Conservation (phyloP, 345 rosid species). For the Arabidopsis arenosa region DNA sequence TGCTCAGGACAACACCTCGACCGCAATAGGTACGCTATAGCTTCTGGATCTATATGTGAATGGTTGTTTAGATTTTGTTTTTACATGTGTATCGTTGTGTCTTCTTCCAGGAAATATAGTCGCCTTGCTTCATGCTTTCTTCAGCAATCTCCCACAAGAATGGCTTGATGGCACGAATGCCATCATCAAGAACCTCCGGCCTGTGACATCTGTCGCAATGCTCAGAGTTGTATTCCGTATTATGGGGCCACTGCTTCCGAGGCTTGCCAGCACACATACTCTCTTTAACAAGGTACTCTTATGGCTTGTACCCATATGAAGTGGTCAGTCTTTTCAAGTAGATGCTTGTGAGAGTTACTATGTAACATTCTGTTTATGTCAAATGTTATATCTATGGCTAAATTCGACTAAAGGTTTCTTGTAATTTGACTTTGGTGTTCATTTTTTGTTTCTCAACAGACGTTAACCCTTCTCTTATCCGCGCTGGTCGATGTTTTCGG, state of each 20-base stretch:
- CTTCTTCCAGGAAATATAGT: slow-evolving; percentile 76
- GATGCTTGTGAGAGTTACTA: not conserved
- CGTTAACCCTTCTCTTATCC: slow-evolving; percentile 64
- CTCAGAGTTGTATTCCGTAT: slow-evolving; percentile 92
- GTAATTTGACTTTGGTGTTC: slow-evolving; percentile 2
- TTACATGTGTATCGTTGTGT: slow-evolving; percentile 22
- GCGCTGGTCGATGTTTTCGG: slow-evolving; percentile 84
- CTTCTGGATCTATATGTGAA: slow-evolving; percentile 18
- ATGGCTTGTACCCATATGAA: slow-evolving; percentile 13
- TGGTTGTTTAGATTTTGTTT: slow-evolving; percentile 16
- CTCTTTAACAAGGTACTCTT: slow-evolving; percentile 85
- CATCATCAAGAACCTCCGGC: slow-evolving; percentile 82
- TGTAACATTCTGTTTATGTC: not conserved
- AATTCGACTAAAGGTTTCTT: not conserved
- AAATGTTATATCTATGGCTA: not conserved
- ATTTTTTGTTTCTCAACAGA: slow-evolving; percentile 52
- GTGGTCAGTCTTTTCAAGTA: not conserved
- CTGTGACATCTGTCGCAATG: slow-evolving; percentile 93
- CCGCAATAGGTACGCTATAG: slow-evolving; percentile 76
- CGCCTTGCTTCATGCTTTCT: slow-evolving; percentile 95
- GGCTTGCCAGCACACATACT: slow-evolving; percentile 87
- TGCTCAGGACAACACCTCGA: slow-evolving; percentile 97
- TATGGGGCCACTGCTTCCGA: slow-evolving; percentile 94
- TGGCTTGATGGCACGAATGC: slow-evolving; percentile 93
- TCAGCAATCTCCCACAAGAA: slow-evolving; percentile 96